Percentiles rank a stretch among this genome's conserved stretches.
Conservation (phyloP, 1,284 basidiomycete species). For the Neolentinus lepideus region DNA sequence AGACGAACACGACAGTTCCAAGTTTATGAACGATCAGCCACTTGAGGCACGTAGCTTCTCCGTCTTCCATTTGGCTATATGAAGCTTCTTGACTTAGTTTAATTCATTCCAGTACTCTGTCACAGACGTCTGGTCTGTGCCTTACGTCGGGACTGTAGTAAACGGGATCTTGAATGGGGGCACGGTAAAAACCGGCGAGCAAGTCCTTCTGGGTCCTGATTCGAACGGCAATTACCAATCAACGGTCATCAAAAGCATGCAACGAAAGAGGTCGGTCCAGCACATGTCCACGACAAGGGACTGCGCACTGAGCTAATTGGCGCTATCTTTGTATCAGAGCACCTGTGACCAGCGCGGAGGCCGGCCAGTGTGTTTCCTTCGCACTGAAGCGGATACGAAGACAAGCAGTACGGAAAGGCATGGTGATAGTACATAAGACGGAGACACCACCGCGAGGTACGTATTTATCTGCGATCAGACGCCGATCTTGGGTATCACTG, state of each 20-base stretch:
- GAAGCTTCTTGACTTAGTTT: slow-evolving; percentile 5
- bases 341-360: slow-evolving; percentile 79
- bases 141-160: slow-evolving; percentile 93
- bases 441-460: slow-evolving; percentile 72
- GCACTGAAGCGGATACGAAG: slow-evolving; percentile 88
- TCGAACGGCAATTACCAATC: slow-evolving; percentile 84
- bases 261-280: slow-evolving; percentile 72
- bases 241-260: slow-evolving; percentile 86
- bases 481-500: background rate
- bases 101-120: slow-evolving; percentile 54
- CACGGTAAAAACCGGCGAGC: slow-evolving; percentile 73
- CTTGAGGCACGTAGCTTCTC: slow-evolving; percentile 56
- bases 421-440: slow-evolving; percentile 82
- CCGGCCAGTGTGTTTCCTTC: slow-evolving; percentile 92
- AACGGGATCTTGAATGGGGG: slow-evolving; percentile 87
- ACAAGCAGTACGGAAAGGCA: slow-evolving; percentile 85
- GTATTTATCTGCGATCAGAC: slow-evolving; percentile 4
- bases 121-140: slow-evolving; percentile 83
- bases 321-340: slow-evolving; percentile 39
- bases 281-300: background rate
- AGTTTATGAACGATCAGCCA: slow-evolving; percentile 80
- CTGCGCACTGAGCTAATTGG: slow-evolving; percentile 1
- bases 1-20: slow-evolving; percentile 74
- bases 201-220: slow-evolving; percentile 87
- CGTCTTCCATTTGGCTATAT: background rate